Conservation (phyloP, 2,329 filamentous ascomycete species). For the Purpureocillium takamizusanense region DNA sequence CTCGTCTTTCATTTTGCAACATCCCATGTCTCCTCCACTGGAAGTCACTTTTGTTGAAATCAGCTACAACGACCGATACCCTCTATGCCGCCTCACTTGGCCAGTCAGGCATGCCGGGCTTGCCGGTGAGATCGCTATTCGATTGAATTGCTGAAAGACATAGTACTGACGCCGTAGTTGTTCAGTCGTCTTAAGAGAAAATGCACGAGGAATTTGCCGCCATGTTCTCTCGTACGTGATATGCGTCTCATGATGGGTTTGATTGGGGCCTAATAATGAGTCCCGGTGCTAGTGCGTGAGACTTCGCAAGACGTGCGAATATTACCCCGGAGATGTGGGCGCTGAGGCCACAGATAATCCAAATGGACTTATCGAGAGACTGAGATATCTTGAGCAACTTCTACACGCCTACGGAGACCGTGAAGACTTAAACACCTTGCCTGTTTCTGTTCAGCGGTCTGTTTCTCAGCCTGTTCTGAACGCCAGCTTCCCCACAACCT, state of each 20-base stretch:
- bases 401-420: neutral
- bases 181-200: constrained; percentile 10
- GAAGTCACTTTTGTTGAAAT: too few species aligned
- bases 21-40: too few species aligned
- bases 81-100: neutral
- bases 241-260: too few species aligned
- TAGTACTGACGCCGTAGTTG: neutral
- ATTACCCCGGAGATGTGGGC: constrained; percentile 1
- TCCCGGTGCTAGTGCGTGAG: constrained; percentile 1
- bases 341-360: neutral
- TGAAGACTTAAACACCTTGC: neutral
- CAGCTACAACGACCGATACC: too few species aligned
- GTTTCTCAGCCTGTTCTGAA: neutral
- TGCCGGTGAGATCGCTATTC: neutral
- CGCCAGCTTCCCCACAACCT: constrained; percentile 3
- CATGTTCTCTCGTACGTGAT: constrained; percentile 8
- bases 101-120: neutral
- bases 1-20: too few species aligned
- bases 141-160: neutral
- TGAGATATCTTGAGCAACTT: neutral
- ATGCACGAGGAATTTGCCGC: constrained; percentile 9
- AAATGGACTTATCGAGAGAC: neutral
- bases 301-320: constrained; percentile 3
- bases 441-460: too few species aligned
- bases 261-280: neutral